Percentiles rank a stretch among this genome's conserved stretches.
phyloP scores from a whole-genome alignment of 495 filamentous ascomycete genomes.

The Penicillium daleae region DNA sequence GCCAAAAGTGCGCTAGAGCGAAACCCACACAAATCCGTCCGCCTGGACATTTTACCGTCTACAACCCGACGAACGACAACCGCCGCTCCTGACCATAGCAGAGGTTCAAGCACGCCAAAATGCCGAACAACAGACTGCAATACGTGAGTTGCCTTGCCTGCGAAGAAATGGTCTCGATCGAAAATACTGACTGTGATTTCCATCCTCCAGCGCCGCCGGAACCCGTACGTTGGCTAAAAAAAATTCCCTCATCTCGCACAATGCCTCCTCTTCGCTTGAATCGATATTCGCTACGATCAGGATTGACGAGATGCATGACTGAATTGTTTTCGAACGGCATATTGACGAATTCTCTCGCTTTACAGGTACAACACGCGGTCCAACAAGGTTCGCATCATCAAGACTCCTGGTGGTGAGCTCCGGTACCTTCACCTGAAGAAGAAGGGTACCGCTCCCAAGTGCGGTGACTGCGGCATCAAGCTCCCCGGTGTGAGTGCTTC shows the following conservation, averaged over 20 bases:
- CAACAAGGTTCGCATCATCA: slow-evolving; percentile 95
- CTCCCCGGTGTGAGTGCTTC: slow-evolving; percentile 81
- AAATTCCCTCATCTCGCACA: slow-evolving; percentile 27
- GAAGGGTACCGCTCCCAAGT: slow-evolving; percentile 94
- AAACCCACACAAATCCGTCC: slow-evolving; percentile 57
- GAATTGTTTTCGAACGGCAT: slow-evolving; percentile 21
- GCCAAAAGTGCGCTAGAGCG: slow-evolving; percentile 55
- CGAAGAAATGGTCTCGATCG: slow-evolving; percentile 1
- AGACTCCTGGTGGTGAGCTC: slow-evolving; percentile 93
- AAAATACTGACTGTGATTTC: slow-evolving; percentile 30
- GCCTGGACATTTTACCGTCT: slow-evolving; percentile 48
- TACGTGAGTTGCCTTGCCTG: slow-evolving; percentile 59
- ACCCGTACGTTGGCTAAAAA: slow-evolving; percentile 70
- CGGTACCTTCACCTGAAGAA: slow-evolving; percentile 99
- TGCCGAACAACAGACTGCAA: slow-evolving; percentile 72
- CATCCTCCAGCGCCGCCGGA: slow-evolving; percentile 72
- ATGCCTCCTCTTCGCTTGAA: slow-evolving; percentile 20
- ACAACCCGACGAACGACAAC: slow-evolving; percentile 57
- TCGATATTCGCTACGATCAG: slow-evolving; percentile 27
- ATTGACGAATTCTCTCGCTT: slow-evolving; percentile 41
- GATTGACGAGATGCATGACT: slow-evolving; percentile 8
- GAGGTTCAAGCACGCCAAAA: slow-evolving; percentile 58
- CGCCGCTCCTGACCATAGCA: slow-evolving; percentile 55
- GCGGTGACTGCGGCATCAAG: slow-evolving; percentile 97
- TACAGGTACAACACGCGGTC: slow-evolving; percentile 91